Base-by-base conservation (phyloP, 1,284 basidiomycete species). In the Puccinia coronata region DNA sequence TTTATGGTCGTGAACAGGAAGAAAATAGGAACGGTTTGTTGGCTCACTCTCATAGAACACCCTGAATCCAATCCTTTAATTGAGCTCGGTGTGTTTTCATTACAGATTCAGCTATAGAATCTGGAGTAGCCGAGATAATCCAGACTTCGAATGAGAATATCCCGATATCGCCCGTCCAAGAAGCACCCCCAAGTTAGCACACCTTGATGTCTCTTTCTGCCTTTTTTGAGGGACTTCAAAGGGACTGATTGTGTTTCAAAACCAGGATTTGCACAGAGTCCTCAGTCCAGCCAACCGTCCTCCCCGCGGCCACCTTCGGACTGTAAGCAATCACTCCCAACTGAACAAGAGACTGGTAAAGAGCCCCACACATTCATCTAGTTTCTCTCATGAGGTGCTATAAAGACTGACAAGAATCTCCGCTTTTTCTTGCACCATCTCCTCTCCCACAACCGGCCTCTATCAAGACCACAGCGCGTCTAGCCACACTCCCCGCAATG, bases 121-220 rank as follows among this genome's bases (percentile, higher is more conserved):
- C 67, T 31, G 67, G 49, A 41, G 47, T 70, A 34, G 31, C 47
- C 67, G 67, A 49, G 67, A 70, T 28, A 49, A 43, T 70, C 47
- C 67, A 31, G 16, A 47, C 23, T 18, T 70, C 49, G 28, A 34
- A 49, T 51, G 67, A 49, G 9, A 28, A 25, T 51, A 25, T 70
- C 67, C 11, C 67, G 3, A 70, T 5, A 5, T 5, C 6, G 31
- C 65, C 65, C 23, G n/a, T 23, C 65, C n/a, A n/a, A n/a, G n/a
- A n/a, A n/a, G n/a, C n/a, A n/a, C 4, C 61, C 36, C 61, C 34
- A 39, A 41, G 61, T 63, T 31, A 63, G 61, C 61, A 16, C 31
- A 14, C 14, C n/a, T n/a, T n/a, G n/a, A n/a, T 34, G 61, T 41
- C 31, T 41, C 61, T n/a, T 20, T 6, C 61, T 31, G 34, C 4